Percentiles rank a stretch among this genome's conserved stretches.
These are phyloP conservation scores for Coemansia sp. DNA, from an alignment of 192 early-diverging fungal species.

Conservation along the genomic window DNA sequence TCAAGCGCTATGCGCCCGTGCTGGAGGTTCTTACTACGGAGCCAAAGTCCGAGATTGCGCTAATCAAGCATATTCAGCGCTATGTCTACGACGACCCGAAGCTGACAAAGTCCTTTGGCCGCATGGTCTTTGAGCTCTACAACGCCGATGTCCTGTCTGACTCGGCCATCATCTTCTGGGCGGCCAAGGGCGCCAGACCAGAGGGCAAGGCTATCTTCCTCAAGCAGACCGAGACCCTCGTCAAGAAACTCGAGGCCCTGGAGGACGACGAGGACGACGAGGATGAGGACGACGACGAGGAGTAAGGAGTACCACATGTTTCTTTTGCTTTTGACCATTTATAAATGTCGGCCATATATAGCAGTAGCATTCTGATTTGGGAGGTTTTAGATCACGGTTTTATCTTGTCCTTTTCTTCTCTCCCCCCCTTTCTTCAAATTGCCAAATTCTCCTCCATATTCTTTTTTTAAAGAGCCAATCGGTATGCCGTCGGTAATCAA, in stretches of 20 bases:
- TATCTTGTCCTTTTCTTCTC: neutral
- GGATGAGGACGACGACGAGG: slow-evolving; percentile 11
- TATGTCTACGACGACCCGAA: slow-evolving; percentile 86
- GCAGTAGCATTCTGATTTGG: neutral
- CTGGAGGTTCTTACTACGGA: slow-evolving; percentile 65
- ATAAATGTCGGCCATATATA: neutral
- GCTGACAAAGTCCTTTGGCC: slow-evolving; percentile 82
- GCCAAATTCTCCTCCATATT: neutral
- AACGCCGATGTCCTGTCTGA: slow-evolving; percentile 89
- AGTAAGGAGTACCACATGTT: neutral
- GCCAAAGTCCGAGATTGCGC: slow-evolving; percentile 69
- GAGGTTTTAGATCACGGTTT: neutral
- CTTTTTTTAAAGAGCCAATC: neutral
- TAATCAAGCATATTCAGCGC: slow-evolving; percentile 83
- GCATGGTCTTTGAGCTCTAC: slow-evolving; percentile 81
- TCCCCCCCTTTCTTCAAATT: neutral
- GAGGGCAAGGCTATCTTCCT: slow-evolving; percentile 88
- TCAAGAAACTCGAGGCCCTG: slow-evolving; percentile 73
- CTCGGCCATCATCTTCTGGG: slow-evolving; percentile 92
- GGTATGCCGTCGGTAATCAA: slow-evolving; percentile 11
- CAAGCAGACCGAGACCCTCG: slow-evolving; percentile 92
- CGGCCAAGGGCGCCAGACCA: slow-evolving; percentile 81
- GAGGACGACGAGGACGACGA: slow-evolving; percentile 66
- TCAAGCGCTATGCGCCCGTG: slow-evolving; percentile 70
- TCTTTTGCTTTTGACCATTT: neutral